phyloP scores from a whole-genome alignment of 352 stramenopile genomes.

The Albugo candida region DNA sequence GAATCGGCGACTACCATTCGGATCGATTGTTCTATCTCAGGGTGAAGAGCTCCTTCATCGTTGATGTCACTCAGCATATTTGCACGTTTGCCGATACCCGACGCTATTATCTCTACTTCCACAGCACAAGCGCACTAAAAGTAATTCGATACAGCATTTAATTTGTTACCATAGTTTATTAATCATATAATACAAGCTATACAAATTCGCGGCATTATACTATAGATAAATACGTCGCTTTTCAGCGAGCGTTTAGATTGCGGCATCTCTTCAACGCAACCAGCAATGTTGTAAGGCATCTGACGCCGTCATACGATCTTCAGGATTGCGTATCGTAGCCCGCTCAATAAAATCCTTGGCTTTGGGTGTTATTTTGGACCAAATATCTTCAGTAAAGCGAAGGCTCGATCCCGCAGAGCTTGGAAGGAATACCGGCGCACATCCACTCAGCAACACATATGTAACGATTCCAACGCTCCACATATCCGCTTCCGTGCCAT shows the following conservation, averaged over 20 bases:
- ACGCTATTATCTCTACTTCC: no score
- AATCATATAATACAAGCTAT: neutral
- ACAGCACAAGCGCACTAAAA: no score
- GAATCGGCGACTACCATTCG: constrained; percentile 41
- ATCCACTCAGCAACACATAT: constrained; percentile 76
- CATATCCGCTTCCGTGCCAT: constrained; percentile 86
- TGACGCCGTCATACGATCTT: constrained; percentile 42
- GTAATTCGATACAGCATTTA: no score
- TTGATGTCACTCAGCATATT: no score
- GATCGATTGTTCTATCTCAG: no score
- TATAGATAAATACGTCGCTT: no score
- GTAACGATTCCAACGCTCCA: constrained; percentile 86
- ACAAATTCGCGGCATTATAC: neutral
- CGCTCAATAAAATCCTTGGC: constrained; percentile 51
- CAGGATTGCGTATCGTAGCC: constrained; percentile 52
- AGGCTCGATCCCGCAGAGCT: constrained; percentile 45
- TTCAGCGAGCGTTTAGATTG: no score
- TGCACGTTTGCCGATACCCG: no score
- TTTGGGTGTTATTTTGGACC: constrained; percentile 30
- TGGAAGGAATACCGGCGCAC: constrained; percentile 49
- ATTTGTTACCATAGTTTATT: neutral
- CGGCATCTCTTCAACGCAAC: constrained; percentile 8
- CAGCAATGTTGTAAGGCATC: constrained; percentile 58
- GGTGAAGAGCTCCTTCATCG: no score
- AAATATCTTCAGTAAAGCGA: constrained; percentile 54